Evolutionary conservation across 2,329 filamentous ascomycete genomes (phyloP).

Genomic region (Ophiognomonia clavigignenti-juglandacearum): DNA sequence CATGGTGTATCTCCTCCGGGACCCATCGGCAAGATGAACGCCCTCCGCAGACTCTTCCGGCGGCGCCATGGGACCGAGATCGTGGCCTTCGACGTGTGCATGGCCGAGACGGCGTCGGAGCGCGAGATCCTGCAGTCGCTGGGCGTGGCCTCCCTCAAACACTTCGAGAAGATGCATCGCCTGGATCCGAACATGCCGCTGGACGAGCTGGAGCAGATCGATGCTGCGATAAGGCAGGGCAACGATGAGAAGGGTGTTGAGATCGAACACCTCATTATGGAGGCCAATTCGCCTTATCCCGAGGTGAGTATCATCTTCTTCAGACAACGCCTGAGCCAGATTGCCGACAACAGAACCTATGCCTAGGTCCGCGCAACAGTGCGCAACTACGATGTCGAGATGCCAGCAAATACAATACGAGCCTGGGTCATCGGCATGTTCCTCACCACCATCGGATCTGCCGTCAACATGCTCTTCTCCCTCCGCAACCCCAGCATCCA

Average conservation of each 20-base stretch:
- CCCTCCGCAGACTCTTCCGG: constrained; percentile 6
- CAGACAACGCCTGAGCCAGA: background rate
- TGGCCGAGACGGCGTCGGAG: constrained; percentile 16
- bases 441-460: constrained; percentile 58
- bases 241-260: constrained; percentile 52
- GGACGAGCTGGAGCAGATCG: constrained; percentile 56
- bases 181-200: constrained; percentile 63
- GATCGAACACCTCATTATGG: constrained; percentile 53
- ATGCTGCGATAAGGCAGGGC: constrained; percentile 49
- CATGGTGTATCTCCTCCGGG: background rate
- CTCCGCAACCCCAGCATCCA: constrained; percentile 54
- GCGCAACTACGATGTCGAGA: constrained; percentile 58
- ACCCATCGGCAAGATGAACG: constrained; percentile 8
- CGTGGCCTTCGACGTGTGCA: constrained; percentile 14
- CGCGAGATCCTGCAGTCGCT: constrained; percentile 15
- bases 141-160: constrained; percentile 37
- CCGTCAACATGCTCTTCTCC: constrained; percentile 57
- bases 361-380: constrained; percentile 59
- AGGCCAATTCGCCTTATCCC: constrained; percentile 64
- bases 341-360: constrained; percentile 4
- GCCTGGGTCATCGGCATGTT: constrained; percentile 59
- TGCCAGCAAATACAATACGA: constrained; percentile 60
- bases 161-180: constrained; percentile 56
- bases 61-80: constrained; percentile 15
- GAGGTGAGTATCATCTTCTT: constrained; percentile 40